phyloP scores from a whole-genome alignment of 768 basidiomycete genomes.

The Hericium rajendrae region DNA sequence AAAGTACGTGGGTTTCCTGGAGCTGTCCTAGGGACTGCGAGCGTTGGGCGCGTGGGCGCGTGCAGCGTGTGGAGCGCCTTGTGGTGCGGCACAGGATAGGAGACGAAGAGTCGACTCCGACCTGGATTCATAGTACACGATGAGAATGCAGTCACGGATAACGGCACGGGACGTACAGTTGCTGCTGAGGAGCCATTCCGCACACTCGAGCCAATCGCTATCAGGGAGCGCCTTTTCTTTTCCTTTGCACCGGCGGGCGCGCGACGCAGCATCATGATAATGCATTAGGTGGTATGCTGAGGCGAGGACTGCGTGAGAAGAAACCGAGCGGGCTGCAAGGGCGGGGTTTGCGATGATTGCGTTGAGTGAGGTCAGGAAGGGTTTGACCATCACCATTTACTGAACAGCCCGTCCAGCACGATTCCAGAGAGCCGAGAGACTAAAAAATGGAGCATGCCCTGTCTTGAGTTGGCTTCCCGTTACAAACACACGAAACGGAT shows the following conservation, averaged over 20 bases:
- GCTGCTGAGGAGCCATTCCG: constrained; percentile 6
- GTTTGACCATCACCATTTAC: constrained; percentile 11
- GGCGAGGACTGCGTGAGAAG: background rate
- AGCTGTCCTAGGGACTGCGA: no score
- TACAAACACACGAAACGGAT: background rate
- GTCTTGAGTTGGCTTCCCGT: background rate
- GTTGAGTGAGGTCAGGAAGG: constrained; percentile 7
- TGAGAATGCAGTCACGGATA: background rate
- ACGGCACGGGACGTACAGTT: constrained; percentile 6
- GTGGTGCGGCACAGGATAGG: no score
- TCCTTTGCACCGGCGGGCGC: constrained; percentile 2
- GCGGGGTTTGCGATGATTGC: constrained; percentile 7
- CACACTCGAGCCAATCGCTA: constrained; percentile 1
- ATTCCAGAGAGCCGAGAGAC: background rate
- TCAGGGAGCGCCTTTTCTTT: constrained; percentile 10
- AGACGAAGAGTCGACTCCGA: background rate
- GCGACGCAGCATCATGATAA: constrained; percentile 1
- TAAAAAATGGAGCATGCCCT: background rate
- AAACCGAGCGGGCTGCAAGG: constrained; percentile 3
- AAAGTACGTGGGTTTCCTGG: no score
- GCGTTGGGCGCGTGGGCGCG: no score
- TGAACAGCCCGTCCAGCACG: background rate
- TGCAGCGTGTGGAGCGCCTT: no score
- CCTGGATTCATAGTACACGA: background rate
- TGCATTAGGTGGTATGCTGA: constrained; percentile 1